Evolutionary conservation across 192 early-diverging fungal genomes (phyloP), one percentile per base, ranked within the genome.

Genomic region (Backusella australiensis): DNA sequence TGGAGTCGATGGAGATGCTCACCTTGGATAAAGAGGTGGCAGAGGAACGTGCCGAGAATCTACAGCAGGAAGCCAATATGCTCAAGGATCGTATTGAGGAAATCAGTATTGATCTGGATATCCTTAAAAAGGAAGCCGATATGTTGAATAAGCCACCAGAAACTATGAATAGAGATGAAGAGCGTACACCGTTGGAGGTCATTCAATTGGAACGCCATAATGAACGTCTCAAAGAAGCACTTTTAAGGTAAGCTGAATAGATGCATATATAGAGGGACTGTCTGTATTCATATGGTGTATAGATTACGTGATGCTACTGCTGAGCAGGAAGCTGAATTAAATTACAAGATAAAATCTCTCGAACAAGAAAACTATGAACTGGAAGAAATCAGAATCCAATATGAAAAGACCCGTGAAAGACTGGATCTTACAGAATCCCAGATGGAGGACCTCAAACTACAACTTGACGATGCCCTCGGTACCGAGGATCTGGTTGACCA

Each of bases 11-110:
- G 83, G 96, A 98, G 79, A 91, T 96, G 83, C 86, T 93, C 72
- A 84, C 94, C 3, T 75, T 98, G 11, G 96, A 98, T 84, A 93
- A 93, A 77, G 96, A 98, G 77, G 90, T 96, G 88, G 95, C 94
- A 0, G 96, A 96, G 69, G 96, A 97, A 77, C 86, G 86, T 26
- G 91, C 90, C 23, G 96, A 97, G 44, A 83, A 87, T 19, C 67
- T 96, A 71, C 86, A 90, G 71, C 90, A 90, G 21, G 94, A 96
- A 75, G 82, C 90, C 0, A 84, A 83, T 39, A 71, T 85, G 36
- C 79, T 96, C 19, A 93, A 93, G 69, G 94, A 96, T 71, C 91
- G 92, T 69, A 81, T 94, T 4, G 94, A 92, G 41, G 95, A 95
- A 78, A 84, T 94, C 69, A 83, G 79, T 35, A 85, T 92, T 17